Evolutionary conservation across 2,329 filamentous ascomycete species (phyloP).

Genomic region (Lachnellula subtilissima): DNA sequence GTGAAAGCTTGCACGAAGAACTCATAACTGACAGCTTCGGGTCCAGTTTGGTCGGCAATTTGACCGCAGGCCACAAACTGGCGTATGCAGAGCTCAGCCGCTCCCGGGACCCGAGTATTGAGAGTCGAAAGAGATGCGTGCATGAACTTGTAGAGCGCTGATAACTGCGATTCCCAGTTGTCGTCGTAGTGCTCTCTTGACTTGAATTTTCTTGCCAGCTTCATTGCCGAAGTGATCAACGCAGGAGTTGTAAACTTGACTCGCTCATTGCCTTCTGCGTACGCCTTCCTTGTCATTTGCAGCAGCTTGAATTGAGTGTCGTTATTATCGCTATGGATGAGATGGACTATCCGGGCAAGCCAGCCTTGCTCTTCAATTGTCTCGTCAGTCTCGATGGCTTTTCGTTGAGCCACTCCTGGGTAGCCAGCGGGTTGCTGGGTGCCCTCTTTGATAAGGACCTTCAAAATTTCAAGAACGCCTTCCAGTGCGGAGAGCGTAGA

Average conservation of each 20-base stretch:
- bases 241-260: conserved; percentile 95
- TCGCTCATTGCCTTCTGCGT: conserved; percentile 86
- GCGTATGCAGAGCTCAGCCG: conserved; percentile 82
- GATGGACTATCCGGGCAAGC: conserved; percentile 87
- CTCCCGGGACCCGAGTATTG: conserved; percentile 77
- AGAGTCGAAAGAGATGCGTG: conserved; percentile 82
- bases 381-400: conserved; percentile 85
- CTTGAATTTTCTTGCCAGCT: conserved; percentile 85
- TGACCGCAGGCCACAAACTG: conserved; percentile 90
- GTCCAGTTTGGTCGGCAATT: conserved; percentile 83
- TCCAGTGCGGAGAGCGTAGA: conserved; percentile 75
- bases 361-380: conserved; percentile 97
- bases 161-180: conserved; percentile 68
- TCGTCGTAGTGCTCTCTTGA: conserved; percentile 80
- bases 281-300: conserved; percentile 81
- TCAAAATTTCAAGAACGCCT: conserved; percentile 80
- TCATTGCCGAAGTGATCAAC: conserved; percentile 83
- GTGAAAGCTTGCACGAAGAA: conserved; percentile 98
- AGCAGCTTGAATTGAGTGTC: conserved; percentile 92
- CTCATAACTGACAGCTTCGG: conserved; percentile 95
- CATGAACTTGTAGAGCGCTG: conserved; percentile 90
- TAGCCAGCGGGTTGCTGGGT: conserved; percentile 80
- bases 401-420: conserved; percentile 71
- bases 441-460: conserved; percentile 90
- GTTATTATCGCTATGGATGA: conserved; percentile 78